Evolutionary conservation across 2,329 filamentous ascomycete species (phyloP), one percentile per base, ranked within the genome.

Genomic region (Thelonectria discophora): DNA sequence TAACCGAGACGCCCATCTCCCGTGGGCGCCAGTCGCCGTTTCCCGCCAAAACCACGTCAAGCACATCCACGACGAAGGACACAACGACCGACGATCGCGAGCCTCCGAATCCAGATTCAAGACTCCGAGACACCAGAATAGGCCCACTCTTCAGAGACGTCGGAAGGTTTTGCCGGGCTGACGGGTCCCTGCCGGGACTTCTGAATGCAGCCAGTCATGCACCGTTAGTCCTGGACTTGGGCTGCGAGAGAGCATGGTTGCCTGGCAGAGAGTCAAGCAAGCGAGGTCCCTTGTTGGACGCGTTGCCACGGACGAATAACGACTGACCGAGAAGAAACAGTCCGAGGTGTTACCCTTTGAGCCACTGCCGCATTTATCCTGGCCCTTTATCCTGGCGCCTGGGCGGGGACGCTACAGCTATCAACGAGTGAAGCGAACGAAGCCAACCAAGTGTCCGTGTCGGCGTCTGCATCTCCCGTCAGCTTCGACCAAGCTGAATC

Each of bases 131-230:
- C 34, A 27, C 17, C 45, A 37, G 12, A 30, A 30, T 47, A 34
- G 45, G 47, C 18, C 18, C 30, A 34, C 47, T 24, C 43, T 45
- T 24, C 37, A 37, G 34, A 47, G 9, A 12, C 27, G 17, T 56
- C 21, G 24, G 48, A 48, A 5, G 48, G 55, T 56, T 67, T 53
- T 45, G 27, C 43, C 32, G 40, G 13, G 40, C 15, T 47, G 47
- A 50, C 54, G 27, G 27, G 39, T n/a, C 39, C 62, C 54, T 71
- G 67, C 48, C 47, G 53, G n/a, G 34, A 52, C 47, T 60, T 58
- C 66, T 64, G 18, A 59, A 68, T 64, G 47, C 55, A 64, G 67
- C 51, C 57, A 62, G 58, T 53, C 65, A 47, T 47, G 27, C 45
- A 70, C 60, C 30, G 49, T 42, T 40, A 6, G 21, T 24, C 21